A percentile compares a stretch with the other conserved stretches of the same genome.
Conservation (phyloP, 2,329 filamentous ascomycete genomes). For the Knufia petricola region DNA sequence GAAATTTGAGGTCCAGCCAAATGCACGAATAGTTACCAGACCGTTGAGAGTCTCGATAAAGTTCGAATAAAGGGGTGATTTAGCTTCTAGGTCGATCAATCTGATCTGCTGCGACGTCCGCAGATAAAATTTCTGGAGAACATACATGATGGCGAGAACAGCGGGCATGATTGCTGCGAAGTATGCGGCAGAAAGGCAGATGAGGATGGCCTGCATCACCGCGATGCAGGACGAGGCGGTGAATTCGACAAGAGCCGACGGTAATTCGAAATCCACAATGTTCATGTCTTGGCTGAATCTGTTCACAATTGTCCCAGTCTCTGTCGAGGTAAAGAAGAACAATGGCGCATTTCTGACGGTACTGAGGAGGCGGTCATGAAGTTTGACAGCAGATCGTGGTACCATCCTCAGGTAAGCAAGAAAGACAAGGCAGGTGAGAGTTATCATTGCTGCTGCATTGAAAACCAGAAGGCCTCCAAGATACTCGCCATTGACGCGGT, state of each 20-base stretch:
- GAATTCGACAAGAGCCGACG: slow-evolving; percentile 28
- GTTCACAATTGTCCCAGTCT: slow-evolving; percentile 34
- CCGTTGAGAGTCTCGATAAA: slow-evolving; percentile 50
- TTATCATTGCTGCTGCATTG: slow-evolving; percentile 3
- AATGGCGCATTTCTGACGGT: slow-evolving; percentile 41
- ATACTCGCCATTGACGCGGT: neutral
- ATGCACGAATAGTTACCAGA: slow-evolving; percentile 47
- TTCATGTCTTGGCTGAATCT: slow-evolving; percentile 38
- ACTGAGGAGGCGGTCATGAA: slow-evolving; percentile 37
- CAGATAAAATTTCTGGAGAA: slow-evolving; percentile 49
- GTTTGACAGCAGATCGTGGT: slow-evolving; percentile 41
- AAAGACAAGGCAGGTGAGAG: slow-evolving; percentile 16
- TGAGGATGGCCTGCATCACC: slow-evolving; percentile 40
- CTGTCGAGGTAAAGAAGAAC: slow-evolving; percentile 34
- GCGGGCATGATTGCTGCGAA: slow-evolving; percentile 44
- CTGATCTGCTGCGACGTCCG: slow-evolving; percentile 52
- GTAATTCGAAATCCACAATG: slow-evolving; percentile 37
- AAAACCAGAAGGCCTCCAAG: neutral
- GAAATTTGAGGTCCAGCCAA: slow-evolving; percentile 42
- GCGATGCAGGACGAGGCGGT: slow-evolving; percentile 24
- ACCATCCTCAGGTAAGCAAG: slow-evolving; percentile 47
- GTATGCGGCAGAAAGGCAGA: slow-evolving; percentile 40
- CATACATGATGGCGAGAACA: slow-evolving; percentile 38
- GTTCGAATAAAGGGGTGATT: slow-evolving; percentile 49
- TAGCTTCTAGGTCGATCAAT: slow-evolving; percentile 52